A percentile compares a stretch with the other conserved stretches of the same genome.
phyloP scores from a whole-genome alignment of 768 basidiomycete species.

The Collybia nuda region DNA sequence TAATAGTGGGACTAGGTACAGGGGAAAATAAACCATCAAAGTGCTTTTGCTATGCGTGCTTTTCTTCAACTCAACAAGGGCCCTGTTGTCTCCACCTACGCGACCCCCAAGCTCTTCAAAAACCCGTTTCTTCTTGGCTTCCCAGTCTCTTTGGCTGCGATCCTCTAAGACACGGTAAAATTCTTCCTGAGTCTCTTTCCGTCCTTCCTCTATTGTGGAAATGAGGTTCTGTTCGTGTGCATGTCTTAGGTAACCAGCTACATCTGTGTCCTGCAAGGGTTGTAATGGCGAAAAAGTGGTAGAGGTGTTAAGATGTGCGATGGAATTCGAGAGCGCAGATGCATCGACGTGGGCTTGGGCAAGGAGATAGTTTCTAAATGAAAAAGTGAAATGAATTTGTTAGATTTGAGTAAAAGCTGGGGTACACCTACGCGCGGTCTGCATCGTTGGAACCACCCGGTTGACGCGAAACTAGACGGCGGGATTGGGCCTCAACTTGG shows the following conservation, averaged over 20 bases:
- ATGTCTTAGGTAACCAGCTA: slow-evolving; percentile 91
- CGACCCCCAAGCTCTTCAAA: slow-evolving; percentile 87
- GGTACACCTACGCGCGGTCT: slow-evolving; percentile 65
- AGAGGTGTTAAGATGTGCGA: slow-evolving; percentile 79
- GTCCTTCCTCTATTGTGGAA: slow-evolving; percentile 88
- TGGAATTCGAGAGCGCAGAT: slow-evolving; percentile 79
- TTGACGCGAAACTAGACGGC: slow-evolving; percentile 76
- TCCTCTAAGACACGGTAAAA: slow-evolving; percentile 83
- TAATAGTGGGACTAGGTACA: not conserved
- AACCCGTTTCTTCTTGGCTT: slow-evolving; percentile 83
- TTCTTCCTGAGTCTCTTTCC: slow-evolving; percentile 80
- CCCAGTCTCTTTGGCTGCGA: slow-evolving; percentile 80
- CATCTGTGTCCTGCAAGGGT: slow-evolving; percentile 91
- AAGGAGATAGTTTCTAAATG: slow-evolving; percentile 79
- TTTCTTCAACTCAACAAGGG: slow-evolving; percentile 60
- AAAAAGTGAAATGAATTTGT: slow-evolving; percentile 4
- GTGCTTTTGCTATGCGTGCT: slow-evolving; percentile 57
- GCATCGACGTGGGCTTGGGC: slow-evolving; percentile 95
- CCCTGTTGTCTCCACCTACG: slow-evolving; percentile 51
- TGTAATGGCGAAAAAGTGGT: slow-evolving; percentile 88
- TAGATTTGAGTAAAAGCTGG: not conserved
- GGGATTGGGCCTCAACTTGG: slow-evolving; percentile 92
- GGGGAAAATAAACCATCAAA: slow-evolving; percentile 43
- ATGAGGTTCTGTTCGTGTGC: slow-evolving; percentile 94
- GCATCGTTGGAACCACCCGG: slow-evolving; percentile 61